Evolutionary conservation across 176 grass and related monocot genomes (phyloP), one percentile per base, ranked within the genome.

Genomic region (Dendrocalamus sinicus): DNA sequence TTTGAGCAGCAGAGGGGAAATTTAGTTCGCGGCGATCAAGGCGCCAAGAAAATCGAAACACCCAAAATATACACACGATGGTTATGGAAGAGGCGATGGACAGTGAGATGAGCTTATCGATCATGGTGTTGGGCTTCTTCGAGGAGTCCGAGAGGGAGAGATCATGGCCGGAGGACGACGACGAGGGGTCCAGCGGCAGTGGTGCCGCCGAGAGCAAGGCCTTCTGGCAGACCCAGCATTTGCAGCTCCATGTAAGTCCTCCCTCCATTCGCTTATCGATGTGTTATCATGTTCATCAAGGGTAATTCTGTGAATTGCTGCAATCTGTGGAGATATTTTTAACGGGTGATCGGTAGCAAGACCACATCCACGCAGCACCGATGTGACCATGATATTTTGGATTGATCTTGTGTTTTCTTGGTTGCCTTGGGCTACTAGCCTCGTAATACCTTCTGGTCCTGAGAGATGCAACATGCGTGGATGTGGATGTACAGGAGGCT

Each of bases 211-310:
- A 91, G 83, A 90, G 87, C 51, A 89, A 53, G 78, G 90, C 72
- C 55, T 98, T 95, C 90, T 98, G 96, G 96, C 72, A 82, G 81
- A 39, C 70, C 2, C 96, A 95, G 51, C 90, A 76, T 68, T 78
- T 71, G 64, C 88, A 89, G 78, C 86, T 98, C 58, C 86, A 86
- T 47, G 96, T 96, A 78, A 83, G 89, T 17, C 14, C 17, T 32
- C 37, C 7, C 14, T n/a, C 52, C 28, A 16, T 50, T 60, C 7
- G 44, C 32, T 13, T 39, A 5, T 48, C 41, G 8, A 11, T 64
- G 32, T 7, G 8, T 48, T 58, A 30, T 59, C 35, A 2, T 70
- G 41, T 62, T 32, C 22, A 23, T 72, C 15, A 52, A 9, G 12
- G 66, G 12, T 16, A 11, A 32, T 68, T 68, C 7, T 46, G 6